phyloP scores from a whole-genome alignment of 441 rosid genomes.

The Jatropha multifida region DNA sequence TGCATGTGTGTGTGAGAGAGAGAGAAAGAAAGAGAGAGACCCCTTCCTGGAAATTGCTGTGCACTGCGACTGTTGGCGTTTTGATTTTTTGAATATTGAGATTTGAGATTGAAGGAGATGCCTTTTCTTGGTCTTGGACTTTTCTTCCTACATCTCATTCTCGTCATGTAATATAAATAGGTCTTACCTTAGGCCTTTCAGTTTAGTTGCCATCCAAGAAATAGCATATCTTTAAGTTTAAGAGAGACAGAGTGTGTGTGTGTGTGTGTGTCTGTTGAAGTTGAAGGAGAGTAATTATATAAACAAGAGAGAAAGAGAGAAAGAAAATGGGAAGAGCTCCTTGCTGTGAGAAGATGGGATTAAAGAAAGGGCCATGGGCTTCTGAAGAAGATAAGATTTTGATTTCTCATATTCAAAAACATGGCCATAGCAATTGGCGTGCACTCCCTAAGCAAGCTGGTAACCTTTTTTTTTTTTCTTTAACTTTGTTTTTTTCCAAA shows the following conservation, averaged over 20 bases:
- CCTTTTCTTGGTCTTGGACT: constrained; percentile 15
- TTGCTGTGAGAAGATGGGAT: constrained; percentile 35
- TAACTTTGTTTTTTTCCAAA: neutral
- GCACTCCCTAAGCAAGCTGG: constrained; percentile 45
- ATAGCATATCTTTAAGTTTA: neutral
- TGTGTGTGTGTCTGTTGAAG: too few relatives aligned
- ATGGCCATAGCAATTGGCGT: constrained; percentile 48
- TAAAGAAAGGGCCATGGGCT: constrained; percentile 45
- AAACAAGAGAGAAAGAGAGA: neutral
- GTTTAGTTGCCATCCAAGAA: too few relatives aligned
- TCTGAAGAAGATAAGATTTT: constrained; percentile 43
- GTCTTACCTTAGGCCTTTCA: neutral
- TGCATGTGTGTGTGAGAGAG: neutral
- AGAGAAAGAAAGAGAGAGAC: neutral
- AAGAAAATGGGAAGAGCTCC: constrained; percentile 41
- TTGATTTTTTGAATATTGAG: neutral
- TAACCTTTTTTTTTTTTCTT: constrained; percentile 19
- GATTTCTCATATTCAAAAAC: constrained; percentile 32
- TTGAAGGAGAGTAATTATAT: neutral
- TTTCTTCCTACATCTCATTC: neutral
- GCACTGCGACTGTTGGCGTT: neutral
- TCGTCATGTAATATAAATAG: neutral
- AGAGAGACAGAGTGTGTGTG: constrained; percentile 21
- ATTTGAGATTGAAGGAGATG: neutral
- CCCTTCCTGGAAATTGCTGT: constrained; percentile 18